Conservation (phyloP, 1,284 basidiomycete species). For the Trametes versicolor region DNA sequence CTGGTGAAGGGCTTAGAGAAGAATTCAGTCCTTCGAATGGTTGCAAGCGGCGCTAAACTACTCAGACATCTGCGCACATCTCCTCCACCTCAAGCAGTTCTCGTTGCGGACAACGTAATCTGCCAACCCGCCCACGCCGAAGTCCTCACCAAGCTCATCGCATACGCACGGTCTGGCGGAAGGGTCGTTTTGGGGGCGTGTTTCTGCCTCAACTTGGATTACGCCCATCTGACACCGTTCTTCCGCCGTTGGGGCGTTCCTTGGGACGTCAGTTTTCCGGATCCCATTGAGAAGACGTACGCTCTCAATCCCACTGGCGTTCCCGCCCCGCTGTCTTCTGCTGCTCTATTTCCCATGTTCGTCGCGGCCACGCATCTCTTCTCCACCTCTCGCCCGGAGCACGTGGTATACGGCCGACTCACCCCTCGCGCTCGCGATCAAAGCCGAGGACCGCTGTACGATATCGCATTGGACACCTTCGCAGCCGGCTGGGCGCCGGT, state of each 20-base stretch:
- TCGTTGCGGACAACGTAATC: background rate
- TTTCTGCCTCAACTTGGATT: conserved; percentile 21
- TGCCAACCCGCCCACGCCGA: background rate
- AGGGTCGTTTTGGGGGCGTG: conserved; percentile 28
- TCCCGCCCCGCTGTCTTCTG: background rate
- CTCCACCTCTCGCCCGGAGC: background rate
- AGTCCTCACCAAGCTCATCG: conserved; percentile 8
- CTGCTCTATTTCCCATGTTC: background rate
- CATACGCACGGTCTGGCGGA: conserved; percentile 29
- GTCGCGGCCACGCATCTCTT: background rate
- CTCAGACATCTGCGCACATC: background rate
- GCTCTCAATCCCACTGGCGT: background rate
- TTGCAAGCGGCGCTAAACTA: background rate
- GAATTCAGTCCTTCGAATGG: background rate
- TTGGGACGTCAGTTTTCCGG: background rate
- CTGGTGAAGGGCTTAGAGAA: background rate
- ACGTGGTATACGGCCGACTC: background rate
- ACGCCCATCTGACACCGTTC: background rate
- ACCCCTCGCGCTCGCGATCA: background rate
- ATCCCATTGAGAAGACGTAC: background rate
- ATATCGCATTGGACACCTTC: background rate
- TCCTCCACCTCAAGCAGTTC: background rate
- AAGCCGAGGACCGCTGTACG: background rate
- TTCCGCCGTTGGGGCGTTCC: background rate
- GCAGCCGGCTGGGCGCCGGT: background rate